Evolutionary conservation across 202 grass and related monocot genomes (phyloP), one percentile per base, ranked within the genome.

Genomic region (Hordeum pubiflorum): DNA sequence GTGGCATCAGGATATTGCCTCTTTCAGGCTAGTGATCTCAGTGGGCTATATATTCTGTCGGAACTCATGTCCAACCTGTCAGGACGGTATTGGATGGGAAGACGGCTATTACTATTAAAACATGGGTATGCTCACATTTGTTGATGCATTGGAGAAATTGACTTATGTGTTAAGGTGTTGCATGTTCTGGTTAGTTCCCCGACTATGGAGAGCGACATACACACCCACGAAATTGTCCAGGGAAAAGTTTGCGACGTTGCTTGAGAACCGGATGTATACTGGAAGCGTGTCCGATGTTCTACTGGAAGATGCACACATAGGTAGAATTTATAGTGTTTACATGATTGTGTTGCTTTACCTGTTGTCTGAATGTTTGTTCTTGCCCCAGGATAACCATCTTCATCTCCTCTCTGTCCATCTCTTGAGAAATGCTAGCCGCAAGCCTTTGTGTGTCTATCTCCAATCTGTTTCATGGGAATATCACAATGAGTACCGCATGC

Each of bases 371-470:
- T 15, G 73, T 81, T 27, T 78, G 59, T 81, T 92, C 90, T 74
- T 92, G 90, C 4, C 81, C 81, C 66, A 92, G 29, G 39, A 91
- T 89, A 23, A 76, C 83, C 58, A 78, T 63, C 72, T 76, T 91
- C 83, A 91, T 89, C 63, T 68, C 67, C 66, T 89, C 76, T 48
- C 58, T 91, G 2, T 89, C 90, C 89, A 87, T 90, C 2, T 77
- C 64, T 54, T 67, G 15, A 3, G 15, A 43, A 56, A 89, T 52
- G 46, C 37, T 82, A 34, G 58, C 40, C 72, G 14, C 36, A 22
- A 33, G 3, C 15, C 8, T 38, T 23, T 72, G 0, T 9, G 6
- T 57, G 10, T 11, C 27, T 44, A 22, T 40, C 39, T 79, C 59
- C 24, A 61, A 43, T 17, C 76, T 88, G 33, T 63, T 71, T 62